phyloP scores from a whole-genome alignment of 1,284 basidiomycete species.

The Leccinum holopus region DNA sequence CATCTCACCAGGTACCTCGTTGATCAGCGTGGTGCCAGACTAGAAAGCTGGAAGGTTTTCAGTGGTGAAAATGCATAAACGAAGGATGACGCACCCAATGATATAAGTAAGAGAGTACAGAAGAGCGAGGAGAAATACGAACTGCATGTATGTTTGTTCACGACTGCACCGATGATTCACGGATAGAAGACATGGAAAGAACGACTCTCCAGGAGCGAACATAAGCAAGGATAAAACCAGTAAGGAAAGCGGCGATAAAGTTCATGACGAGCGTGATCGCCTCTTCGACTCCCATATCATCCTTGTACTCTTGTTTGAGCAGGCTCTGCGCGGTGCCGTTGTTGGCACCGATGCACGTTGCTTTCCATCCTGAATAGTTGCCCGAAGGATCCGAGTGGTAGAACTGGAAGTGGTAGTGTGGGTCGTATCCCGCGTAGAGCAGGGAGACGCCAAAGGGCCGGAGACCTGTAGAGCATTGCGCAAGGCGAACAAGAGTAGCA shows the following conservation, averaged over 20 bases:
- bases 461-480: slow-evolving; percentile 57
- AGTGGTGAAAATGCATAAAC: neutral
- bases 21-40: slow-evolving; percentile 56
- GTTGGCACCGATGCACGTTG: slow-evolving; percentile 96
- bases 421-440: slow-evolving; percentile 95
- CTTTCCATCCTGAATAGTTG: slow-evolving; percentile 99
- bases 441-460: slow-evolving; percentile 98
- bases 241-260: too few relatives aligned
- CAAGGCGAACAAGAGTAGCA: neutral
- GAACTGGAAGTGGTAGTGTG: slow-evolving; percentile 95
- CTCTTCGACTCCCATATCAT: slow-evolving; percentile 87
- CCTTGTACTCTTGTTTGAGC: slow-evolving; percentile 98
- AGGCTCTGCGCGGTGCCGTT: slow-evolving; percentile 93
- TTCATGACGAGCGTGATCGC: slow-evolving; percentile 45
- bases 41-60: slow-evolving; percentile 52
- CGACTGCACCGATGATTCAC: too few relatives aligned
- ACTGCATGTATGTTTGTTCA: too few relatives aligned
- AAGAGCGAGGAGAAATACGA: too few relatives aligned
- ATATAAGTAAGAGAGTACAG: too few relatives aligned
- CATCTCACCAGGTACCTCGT: too few relatives aligned
- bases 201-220: too few relatives aligned
- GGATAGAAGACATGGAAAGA: too few relatives aligned
- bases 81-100: slow-evolving; percentile 42
- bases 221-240: too few relatives aligned
- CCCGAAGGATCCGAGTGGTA: slow-evolving; percentile 99